phyloP scores from a whole-genome alignment of 139 green algal species.

The Chlamydomonas applanata region DNA sequence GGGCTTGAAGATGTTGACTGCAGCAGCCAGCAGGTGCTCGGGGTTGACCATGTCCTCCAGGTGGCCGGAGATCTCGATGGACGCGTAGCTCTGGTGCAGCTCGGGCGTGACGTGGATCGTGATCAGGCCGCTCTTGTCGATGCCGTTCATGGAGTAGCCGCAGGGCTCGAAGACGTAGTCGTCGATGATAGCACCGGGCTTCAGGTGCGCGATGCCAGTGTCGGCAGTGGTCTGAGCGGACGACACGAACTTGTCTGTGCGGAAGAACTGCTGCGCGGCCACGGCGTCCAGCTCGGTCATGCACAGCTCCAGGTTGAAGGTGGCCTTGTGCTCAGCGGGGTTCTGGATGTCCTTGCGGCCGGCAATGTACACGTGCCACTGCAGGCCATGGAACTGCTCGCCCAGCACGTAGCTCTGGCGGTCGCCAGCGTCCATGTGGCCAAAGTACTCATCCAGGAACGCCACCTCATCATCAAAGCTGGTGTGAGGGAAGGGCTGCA shows the following conservation, averaged over 20 bases:
- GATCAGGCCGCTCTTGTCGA: constrained; percentile 70
- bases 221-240: constrained; percentile 53
- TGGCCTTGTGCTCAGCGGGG: constrained; percentile 28
- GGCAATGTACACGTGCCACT: constrained; percentile 95
- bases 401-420: constrained; percentile 83
- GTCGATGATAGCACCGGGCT: constrained; percentile 83
- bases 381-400: constrained; percentile 71
- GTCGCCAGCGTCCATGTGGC: constrained; percentile 54
- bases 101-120: constrained; percentile 99
- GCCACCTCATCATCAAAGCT: constrained; percentile 77
- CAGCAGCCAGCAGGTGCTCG: constrained; percentile 23
- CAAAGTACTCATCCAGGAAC: constrained; percentile 71
- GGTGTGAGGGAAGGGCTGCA: constrained; percentile 53
- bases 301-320: constrained; percentile 92
- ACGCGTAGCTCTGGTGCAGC: constrained; percentile 88
- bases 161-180: constrained; percentile 99
- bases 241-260: constrained; percentile 61
- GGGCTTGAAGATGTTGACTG: constrained; percentile 55
- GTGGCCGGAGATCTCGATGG: constrained; percentile 83
- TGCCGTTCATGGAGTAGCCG: constrained; percentile 97
- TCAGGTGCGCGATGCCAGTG: constrained; percentile 73
- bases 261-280: constrained; percentile 73
- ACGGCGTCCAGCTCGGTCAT: constrained; percentile 86
- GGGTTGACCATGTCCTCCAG: constrained; percentile 32
- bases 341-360: constrained; percentile 16